These are phyloP conservation scores for Orbilia brochopaga DNA, from an alignment of 2,329 filamentous ascomycete species.

Conservation along the genomic window DNA sequence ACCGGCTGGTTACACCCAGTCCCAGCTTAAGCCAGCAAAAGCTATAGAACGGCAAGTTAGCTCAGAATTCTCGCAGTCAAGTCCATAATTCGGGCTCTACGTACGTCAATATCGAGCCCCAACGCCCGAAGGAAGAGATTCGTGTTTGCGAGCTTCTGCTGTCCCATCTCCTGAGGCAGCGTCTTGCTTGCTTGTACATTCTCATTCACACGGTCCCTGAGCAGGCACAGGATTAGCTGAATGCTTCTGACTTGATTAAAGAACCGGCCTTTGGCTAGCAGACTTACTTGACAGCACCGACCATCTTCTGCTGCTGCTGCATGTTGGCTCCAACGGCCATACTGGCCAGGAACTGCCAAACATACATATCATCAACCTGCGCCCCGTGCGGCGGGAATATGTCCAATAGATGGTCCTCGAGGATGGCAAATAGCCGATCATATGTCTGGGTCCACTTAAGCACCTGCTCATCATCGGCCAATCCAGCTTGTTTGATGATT, in stretches of 20 bases:
- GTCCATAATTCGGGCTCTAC: conserved; percentile 8
- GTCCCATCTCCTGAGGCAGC: conserved; percentile 82
- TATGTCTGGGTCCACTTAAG: conserved; percentile 84
- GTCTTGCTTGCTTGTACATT: conserved; percentile 89
- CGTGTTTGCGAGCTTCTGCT: conserved; percentile 83
- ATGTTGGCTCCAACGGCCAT: conserved; percentile 92
- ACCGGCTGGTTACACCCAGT: neutral
- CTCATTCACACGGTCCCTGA: conserved; percentile 87
- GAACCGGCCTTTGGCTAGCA: neutral
- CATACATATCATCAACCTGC: conserved; percentile 89
- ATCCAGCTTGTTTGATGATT: conserved; percentile 81
- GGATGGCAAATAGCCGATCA: conserved; percentile 81
- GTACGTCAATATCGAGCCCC: conserved; percentile 85
- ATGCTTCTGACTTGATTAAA: neutral
- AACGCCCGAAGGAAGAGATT: conserved; percentile 99
- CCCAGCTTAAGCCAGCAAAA: conserved; percentile 12
- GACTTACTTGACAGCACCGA: conserved; percentile 83
- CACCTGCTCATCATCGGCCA: conserved; percentile 74
- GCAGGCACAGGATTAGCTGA: conserved; percentile 14
- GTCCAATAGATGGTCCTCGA: conserved; percentile 81
- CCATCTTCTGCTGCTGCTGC: conserved; percentile 91
- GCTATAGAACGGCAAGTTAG: conserved; percentile 16
- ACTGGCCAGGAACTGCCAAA: conserved; percentile 96
- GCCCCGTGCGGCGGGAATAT: conserved; percentile 93
- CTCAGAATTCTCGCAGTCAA: neutral